Percentiles rank a stretch among this genome's conserved stretches.
Evolutionary conservation across 1,139 yeast species (phyloP).

Genomic region (Saccharomycopsis phalli): DNA sequence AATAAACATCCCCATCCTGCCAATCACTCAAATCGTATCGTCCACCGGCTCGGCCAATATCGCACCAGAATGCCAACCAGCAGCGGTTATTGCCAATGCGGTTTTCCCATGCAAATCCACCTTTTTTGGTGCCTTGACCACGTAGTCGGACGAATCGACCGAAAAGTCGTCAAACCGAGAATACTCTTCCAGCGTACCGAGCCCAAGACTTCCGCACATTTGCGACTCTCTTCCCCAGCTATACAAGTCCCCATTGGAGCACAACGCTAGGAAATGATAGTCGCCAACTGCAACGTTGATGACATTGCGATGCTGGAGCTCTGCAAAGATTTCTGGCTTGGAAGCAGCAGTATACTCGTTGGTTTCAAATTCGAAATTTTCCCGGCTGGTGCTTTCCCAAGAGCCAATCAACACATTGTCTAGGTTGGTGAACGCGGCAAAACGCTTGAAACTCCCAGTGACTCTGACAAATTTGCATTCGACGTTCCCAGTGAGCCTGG

Average conservation of each 20-base stretch:
- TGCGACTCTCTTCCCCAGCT: constrained; percentile 66
- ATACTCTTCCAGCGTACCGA: constrained; percentile 36
- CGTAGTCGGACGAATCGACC: not conserved
- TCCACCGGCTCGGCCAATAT: constrained; percentile 27
- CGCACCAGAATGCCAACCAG: constrained; percentile 82
- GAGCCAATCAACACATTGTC: constrained; percentile 42
- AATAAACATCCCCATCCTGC: not conserved
- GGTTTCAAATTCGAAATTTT: constrained; percentile 19
- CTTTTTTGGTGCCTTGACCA: constrained; percentile 32
- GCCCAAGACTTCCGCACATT: constrained; percentile 62
- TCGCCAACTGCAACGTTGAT: constrained; percentile 63
- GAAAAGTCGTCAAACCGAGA: not conserved
- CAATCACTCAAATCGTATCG: not conserved
- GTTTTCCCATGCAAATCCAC: constrained; percentile 32
- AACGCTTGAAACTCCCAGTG: constrained; percentile 40
- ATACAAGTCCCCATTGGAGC: constrained; percentile 48
- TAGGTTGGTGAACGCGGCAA: constrained; percentile 46
- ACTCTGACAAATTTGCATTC: constrained; percentile 35
- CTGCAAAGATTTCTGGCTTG: constrained; percentile 25
- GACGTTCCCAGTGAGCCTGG: not conserved
- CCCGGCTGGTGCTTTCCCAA: constrained; percentile 23
- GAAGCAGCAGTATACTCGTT: constrained; percentile 14
- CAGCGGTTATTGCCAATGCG: constrained; percentile 49
- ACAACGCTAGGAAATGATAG: constrained; percentile 59
- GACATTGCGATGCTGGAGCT: constrained; percentile 43